These are phyloP conservation scores for Articulospora tetracladia DNA, from an alignment of 495 filamentous ascomycete species.

Conservation along the genomic window DNA sequence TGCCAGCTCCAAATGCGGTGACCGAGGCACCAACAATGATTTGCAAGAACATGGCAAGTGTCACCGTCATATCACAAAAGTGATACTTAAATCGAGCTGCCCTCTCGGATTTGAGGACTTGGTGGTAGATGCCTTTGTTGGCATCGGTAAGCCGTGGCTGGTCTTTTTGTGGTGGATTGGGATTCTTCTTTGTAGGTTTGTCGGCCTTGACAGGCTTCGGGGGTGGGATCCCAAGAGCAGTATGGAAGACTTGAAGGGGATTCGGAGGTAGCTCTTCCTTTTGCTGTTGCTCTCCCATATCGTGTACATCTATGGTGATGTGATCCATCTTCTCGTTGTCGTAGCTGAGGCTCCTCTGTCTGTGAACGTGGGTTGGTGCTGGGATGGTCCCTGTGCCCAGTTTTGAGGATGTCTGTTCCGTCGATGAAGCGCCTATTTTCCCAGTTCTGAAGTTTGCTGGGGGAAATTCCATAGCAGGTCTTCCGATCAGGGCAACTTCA, in stretches of 20 bases:
- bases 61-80: constrained; percentile 11
- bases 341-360: background rate
- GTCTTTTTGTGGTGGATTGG: background rate
- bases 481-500: too few relatives aligned
- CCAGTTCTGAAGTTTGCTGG: too few relatives aligned
- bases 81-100: constrained; percentile 3
- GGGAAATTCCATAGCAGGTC: too few relatives aligned
- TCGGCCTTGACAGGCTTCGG: constrained; percentile 3
- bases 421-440: too few relatives aligned
- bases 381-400: too few relatives aligned
- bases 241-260: constrained; percentile 12
- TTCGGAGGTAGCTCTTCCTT: background rate
- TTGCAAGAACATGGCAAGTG: constrained; percentile 22
- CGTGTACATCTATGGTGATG: constrained; percentile 2
- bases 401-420: too few relatives aligned
- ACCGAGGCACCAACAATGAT: constrained; percentile 30
- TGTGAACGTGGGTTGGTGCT: background rate
- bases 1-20: constrained; percentile 28
- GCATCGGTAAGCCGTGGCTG: constrained; percentile 6
- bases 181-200: constrained; percentile 4
- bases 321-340: constrained; percentile 3
- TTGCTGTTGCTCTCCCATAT: background rate
- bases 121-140: constrained; percentile 22
- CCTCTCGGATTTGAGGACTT: constrained; percentile 8
- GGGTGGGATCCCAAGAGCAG: constrained; percentile 11